Percentiles rank a stretch among this genome's conserved stretches.
These are phyloP conservation scores for Salix brachista DNA, from an alignment of 345 rosid species.

Conservation along the genomic window DNA sequence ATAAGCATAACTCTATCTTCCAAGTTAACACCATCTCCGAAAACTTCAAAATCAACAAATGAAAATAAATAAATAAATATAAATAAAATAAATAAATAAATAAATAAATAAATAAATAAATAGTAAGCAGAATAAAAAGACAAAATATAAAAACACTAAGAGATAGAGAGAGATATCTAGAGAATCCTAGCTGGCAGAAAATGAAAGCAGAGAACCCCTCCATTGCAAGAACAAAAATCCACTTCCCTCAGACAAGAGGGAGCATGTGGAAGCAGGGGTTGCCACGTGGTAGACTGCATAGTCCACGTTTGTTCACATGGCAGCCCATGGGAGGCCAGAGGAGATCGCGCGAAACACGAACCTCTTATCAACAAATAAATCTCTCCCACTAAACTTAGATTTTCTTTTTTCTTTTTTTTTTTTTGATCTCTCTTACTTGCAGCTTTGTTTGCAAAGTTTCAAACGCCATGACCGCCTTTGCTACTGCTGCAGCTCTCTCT, in stretches of 20 bases:
- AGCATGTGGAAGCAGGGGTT: conserved; percentile 49
- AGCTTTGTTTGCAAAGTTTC: not conserved
- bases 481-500: conserved; percentile 64
- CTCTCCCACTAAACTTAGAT: conserved; percentile 3
- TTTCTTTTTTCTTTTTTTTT: not conserved
- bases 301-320: conserved; percentile 56
- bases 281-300: conserved; percentile 44
- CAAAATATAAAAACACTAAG: not conserved
- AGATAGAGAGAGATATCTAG: conserved; percentile 41
- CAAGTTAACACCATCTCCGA: not conserved
- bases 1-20: not conserved
- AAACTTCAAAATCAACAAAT: not conserved
- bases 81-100: not conserved
- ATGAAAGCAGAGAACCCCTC: conserved; percentile 14
- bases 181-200: conserved; percentile 65
- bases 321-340: conserved; percentile 48
- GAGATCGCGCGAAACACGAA: conserved; percentile 60
- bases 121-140: not conserved
- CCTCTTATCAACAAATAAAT: conserved; percentile 67
- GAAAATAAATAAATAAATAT: not conserved
- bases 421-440: not conserved
- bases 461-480: conserved; percentile 73
- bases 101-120: not conserved
- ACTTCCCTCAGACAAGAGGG: not conserved
- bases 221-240: not conserved